Evolutionary conservation across 2,329 filamentous ascomycete genomes (phyloP), one percentile per base, ranked within the genome.

Genomic region (Verticillium isaacii): DNA sequence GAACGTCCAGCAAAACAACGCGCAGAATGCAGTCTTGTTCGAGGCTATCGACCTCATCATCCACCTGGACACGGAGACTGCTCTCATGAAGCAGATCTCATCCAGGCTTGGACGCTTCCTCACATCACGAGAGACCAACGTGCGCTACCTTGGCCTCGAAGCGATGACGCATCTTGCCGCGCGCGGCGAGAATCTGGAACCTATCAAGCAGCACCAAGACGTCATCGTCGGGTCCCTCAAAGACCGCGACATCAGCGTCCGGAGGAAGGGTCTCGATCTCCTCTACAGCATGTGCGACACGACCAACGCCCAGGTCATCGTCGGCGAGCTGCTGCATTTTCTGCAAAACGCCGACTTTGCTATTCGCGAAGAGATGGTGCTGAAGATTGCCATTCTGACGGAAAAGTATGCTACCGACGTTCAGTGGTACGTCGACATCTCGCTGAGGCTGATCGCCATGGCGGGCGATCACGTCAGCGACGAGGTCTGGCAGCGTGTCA

Each of bases 261-360:
- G 96, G 64, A 87, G 95, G 68, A 98, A 99, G 77, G 95, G 94
- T 63, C 84, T 99, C 57, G 96, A 99, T 77, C 80, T 99, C 61
- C 85, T 99, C 37, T 99, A 99, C 85, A 99, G 95, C 86, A 99
- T 99, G 95, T 99, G 96, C 75, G 95, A 99, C 76, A 86, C 91
- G 37, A 89, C 89, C n/a, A 99, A 99, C 75, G 93, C 95, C 8
- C 90, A 92, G 66, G 89, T 92, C 11, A 96, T 99, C 67, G 95
- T 99, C 45, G 90, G 91, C 63, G 95, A 99, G 78, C 87, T 99
- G 58, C 79, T 99, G 60, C 92, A 94, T 68, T 98, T 97, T 75
- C 85, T 99, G 9, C 94, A 97, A 71, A 97, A 92, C 61, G 95
- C 95, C 57, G 95, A 99, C 75, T 99, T 97, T 75, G 94, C 94